Evolutionary conservation across 371 early-diverging fungal genomes (phyloP).

Genomic region (Blastocladiella emersonii): DNA sequence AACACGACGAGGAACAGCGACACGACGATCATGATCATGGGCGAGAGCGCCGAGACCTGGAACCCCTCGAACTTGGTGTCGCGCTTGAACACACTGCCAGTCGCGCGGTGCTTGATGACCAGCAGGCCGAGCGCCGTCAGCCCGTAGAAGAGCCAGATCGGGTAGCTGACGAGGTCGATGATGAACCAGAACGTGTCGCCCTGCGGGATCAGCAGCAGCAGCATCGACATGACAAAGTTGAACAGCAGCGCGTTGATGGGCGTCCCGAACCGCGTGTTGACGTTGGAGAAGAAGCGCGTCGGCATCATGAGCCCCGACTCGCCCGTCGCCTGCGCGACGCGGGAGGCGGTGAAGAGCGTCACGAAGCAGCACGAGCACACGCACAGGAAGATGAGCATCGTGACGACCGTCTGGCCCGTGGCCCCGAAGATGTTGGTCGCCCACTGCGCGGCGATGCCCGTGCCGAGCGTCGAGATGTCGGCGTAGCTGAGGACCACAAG

Average conservation of each 20-base stretch:
- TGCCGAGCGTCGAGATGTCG: slow-evolving; percentile 8
- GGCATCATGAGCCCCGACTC: slow-evolving; percentile 18
- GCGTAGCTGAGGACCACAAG: slow-evolving; percentile 14
- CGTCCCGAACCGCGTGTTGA: slow-evolving; percentile 13
- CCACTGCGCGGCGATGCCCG: slow-evolving; percentile 17
- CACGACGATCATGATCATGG: background rate
- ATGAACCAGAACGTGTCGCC: slow-evolving; percentile 20
- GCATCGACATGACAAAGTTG: slow-evolving; percentile 7
- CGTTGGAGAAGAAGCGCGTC: slow-evolving; percentile 7
- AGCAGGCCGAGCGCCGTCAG: slow-evolving; percentile 17
- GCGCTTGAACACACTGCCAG: slow-evolving; percentile 6
- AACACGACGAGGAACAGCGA: slow-evolving; percentile 18
- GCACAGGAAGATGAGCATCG: slow-evolving; percentile 16
- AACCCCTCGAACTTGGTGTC: too few relatives aligned
- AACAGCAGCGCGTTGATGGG: slow-evolving; percentile 19
- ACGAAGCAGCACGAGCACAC: slow-evolving; percentile 18
- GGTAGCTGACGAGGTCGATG: slow-evolving; percentile 19
- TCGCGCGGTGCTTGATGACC: slow-evolving; percentile 11
- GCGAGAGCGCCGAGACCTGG: slow-evolving; percentile 13
- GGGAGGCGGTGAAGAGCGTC: slow-evolving; percentile 17
- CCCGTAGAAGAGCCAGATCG: slow-evolving; percentile 15
- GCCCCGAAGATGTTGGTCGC: slow-evolving; percentile 14
- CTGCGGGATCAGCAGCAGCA: slow-evolving; percentile 15
- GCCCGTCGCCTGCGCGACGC: slow-evolving; percentile 21
- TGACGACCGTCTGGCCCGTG: slow-evolving; percentile 15